Base-by-base conservation (phyloP, 2,329 filamentous ascomycete species). In the Colletotrichum echinochloae region DNA sequence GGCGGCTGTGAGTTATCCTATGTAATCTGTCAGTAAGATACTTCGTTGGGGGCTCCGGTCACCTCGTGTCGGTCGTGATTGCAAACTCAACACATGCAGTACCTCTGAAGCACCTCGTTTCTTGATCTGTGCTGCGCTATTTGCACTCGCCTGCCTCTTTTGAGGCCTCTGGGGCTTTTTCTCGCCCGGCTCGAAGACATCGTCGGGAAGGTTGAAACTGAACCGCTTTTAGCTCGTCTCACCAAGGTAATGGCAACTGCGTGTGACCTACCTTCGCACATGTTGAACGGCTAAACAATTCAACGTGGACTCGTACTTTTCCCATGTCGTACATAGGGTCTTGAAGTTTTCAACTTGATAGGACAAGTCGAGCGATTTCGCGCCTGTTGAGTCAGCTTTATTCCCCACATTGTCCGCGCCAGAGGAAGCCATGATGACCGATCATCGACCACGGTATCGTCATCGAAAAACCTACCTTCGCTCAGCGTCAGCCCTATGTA, bases 401-500 rank as follows among this genome's bases (percentile, higher is more conserved):
- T 54, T 39, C 35, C 63, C 44, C 35, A 23, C 12, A 26, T 26
- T 18, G 60, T 37, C 35, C 55, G 33, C 26, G 39, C 20, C 20
- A 33, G 9, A 55, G 20, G 30, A 20, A 16, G 49, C 41, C 16
- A 51, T n/a, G 51, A 33, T 7, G 23, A 35, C 33, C 23, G 30
- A 52, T 7, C 26, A 76, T 77, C 71, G 70, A 71, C n/a, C 44
- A 49, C 33, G 33, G 37, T 35, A 23, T 60, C 20, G 44, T 62
- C 16, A 26, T 30, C 54, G 18, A 37, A 33, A 33, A 54, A 83
- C 88, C 79, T 86, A 94, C 93, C 91, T 84, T 91, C 88, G 46
- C 87, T 86, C 65, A 98, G 83, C 75, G 95, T 92, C 57, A 98
- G 86, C 44, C 96, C 96, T 77, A 99, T 94, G 78, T 98, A 99